phyloP scores from a whole-genome alignment of 140 eudicot genomes.

The Senecio squalidus region DNA sequence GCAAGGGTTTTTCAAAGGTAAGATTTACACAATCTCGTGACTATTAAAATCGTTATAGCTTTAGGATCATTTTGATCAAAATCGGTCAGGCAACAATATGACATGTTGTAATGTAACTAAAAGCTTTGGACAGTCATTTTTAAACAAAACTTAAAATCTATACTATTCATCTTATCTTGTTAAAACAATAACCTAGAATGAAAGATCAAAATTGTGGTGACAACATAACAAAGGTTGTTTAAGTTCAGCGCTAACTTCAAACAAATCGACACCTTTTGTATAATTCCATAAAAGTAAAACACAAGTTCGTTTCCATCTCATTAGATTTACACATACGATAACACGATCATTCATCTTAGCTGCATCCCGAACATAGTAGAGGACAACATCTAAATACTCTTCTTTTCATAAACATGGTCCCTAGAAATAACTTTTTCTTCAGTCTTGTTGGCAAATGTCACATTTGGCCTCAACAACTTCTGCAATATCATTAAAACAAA shows the following conservation, averaged over 20 bases:
- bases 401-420: neutral
- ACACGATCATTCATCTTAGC: neutral
- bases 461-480: slow-evolving; percentile 58
- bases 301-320: slow-evolving; percentile 1
- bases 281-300: slow-evolving; percentile 13
- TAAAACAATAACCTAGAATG: neutral
- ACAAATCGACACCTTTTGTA: neutral
- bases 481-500: slow-evolving; percentile 20
- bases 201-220: neutral
- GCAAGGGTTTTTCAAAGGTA: too few species aligned
- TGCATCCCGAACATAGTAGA: neutral
- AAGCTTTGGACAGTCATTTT: too few species aligned
- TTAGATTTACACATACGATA: slow-evolving; percentile 18
- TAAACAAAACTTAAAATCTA: too few species aligned
- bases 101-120: too few species aligned
- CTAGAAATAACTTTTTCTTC: slow-evolving; percentile 37
- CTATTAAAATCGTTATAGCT: too few species aligned
- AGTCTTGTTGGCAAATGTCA: slow-evolving; percentile 48
- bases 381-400: slow-evolving; percentile 6
- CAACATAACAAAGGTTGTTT: neutral
- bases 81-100: too few species aligned
- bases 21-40: too few species aligned
- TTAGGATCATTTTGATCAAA: too few species aligned
- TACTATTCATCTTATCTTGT: too few species aligned
- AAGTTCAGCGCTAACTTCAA: slow-evolving; percentile 6